These are phyloP conservation scores for Globisporangium echinulatum DNA, from an alignment of 352 stramenopile genomes.

Conservation along the genomic window DNA sequence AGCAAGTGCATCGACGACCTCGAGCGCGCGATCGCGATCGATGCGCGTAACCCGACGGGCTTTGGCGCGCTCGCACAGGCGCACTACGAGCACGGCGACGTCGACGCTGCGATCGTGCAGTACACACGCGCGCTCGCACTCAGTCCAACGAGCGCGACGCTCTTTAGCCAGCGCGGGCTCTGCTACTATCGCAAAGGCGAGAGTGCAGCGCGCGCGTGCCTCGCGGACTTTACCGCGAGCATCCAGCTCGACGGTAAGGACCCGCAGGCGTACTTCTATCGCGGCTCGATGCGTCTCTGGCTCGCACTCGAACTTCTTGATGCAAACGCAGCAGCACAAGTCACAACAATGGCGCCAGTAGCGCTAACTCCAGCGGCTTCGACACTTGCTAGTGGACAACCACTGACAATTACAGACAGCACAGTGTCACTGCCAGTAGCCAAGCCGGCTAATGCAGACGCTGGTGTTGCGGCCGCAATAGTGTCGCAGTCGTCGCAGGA, in stretches of 20 bases:
- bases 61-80: constrained; percentile 60
- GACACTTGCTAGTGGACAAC: background rate
- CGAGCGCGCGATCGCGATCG: constrained; percentile 59
- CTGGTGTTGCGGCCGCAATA: too few relatives aligned
- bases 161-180: constrained; percentile 60
- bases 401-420: background rate
- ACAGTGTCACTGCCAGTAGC: background rate
- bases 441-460: too few relatives aligned
- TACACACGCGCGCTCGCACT: constrained; percentile 62
- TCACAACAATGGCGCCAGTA: background rate
- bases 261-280: constrained; percentile 71
- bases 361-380: background rate
- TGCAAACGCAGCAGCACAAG: background rate
- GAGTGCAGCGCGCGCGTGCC: constrained; percentile 38
- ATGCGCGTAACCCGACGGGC: constrained; percentile 51
- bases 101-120: constrained; percentile 50
- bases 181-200: constrained; percentile 67
- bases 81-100: constrained; percentile 47
- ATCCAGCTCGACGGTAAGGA: constrained; percentile 74
- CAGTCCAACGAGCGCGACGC: constrained; percentile 46
- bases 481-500: constrained; percentile 1
- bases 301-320: constrained; percentile 44
- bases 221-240: constrained; percentile 63
- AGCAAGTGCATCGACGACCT: constrained; percentile 71
- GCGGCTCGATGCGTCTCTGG: constrained; percentile 56